These are phyloP conservation scores for Magnusiomyces clavatus DNA, from an alignment of 1,139 yeast species.

Conservation along the genomic window DNA sequence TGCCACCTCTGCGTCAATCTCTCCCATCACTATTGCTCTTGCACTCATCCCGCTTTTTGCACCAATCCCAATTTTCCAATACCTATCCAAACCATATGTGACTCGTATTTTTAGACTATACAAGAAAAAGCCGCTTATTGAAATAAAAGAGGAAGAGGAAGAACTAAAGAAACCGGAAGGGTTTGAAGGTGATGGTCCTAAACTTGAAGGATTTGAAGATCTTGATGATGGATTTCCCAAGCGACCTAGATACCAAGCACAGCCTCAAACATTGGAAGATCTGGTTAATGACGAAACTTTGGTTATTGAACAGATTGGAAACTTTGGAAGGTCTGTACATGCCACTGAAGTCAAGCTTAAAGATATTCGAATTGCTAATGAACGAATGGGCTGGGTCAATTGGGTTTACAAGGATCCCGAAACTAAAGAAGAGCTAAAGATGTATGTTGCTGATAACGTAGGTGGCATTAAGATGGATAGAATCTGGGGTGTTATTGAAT, in stretches of 20 bases:
- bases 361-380: constrained; percentile 38
- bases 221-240: neutral
- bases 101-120: constrained; percentile 65
- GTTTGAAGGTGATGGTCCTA: neutral
- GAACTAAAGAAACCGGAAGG: neutral
- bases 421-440: constrained; percentile 33
- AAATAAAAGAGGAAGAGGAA: constrained; percentile 1
- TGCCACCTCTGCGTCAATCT: constrained; percentile 18
- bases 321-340: constrained; percentile 59
- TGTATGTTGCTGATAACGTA: constrained; percentile 61
- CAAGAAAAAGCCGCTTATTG: constrained; percentile 7
- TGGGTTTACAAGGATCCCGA: constrained; percentile 40
- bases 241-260: constrained; percentile 45
- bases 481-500: constrained; percentile 71
- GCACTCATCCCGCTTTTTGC: constrained; percentile 50
- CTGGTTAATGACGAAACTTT: constrained; percentile 54
- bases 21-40: constrained; percentile 30
- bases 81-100: constrained; percentile 59
- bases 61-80: constrained; percentile 47
- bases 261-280: constrained; percentile 46
- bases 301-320: constrained; percentile 59
- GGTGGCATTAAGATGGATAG: constrained; percentile 83
- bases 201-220: neutral
- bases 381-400: constrained; percentile 48
- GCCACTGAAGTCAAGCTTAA: constrained; percentile 50